A percentile compares a stretch with the other conserved stretches of the same genome.
These are phyloP conservation scores for Nigrograna mackinnonii DNA, from an alignment of 2,329 filamentous ascomycete species.

Conservation along the genomic window DNA sequence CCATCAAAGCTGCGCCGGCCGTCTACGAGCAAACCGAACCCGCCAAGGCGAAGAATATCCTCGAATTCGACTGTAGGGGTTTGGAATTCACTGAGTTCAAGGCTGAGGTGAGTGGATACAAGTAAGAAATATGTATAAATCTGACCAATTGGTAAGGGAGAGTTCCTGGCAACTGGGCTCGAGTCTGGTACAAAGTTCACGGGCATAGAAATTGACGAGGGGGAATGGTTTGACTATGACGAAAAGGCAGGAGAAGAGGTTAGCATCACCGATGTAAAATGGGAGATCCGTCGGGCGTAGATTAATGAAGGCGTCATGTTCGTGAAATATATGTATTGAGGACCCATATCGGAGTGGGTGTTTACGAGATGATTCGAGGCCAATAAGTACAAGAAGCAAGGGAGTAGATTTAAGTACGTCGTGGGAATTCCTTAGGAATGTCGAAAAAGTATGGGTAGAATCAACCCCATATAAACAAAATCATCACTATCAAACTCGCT, in stretches of 20 bases:
- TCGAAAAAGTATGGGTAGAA: too few species aligned
- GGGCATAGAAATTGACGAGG: constrained; percentile 80
- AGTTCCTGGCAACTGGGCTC: constrained; percentile 82
- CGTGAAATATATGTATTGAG: too few species aligned
- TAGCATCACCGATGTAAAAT: constrained; percentile 85
- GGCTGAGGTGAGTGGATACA: constrained; percentile 69
- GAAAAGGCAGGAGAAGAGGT: constrained; percentile 92
- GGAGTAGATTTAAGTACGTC: too few species aligned
- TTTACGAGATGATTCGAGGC: too few species aligned
- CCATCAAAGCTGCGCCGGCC: constrained; percentile 74
- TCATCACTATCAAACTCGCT: too few species aligned
- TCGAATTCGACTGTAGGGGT: constrained; percentile 92
- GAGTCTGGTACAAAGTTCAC: constrained; percentile 84
- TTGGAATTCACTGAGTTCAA: constrained; percentile 91
- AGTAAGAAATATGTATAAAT: neutral
- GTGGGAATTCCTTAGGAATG: too few species aligned
- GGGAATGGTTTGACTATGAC: constrained; percentile 98
- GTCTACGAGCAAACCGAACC: constrained; percentile 73
- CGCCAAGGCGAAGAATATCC: constrained; percentile 74
- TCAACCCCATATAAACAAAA: too few species aligned
- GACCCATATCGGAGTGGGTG: too few species aligned
- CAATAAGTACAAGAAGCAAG: too few species aligned
- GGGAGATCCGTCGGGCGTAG: constrained; percentile 79
- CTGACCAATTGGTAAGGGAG: constrained; percentile 62
- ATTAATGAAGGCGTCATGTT: too few species aligned